A percentile compares a stretch with the other conserved stretches of the same genome.
These are phyloP conservation scores for Cylindrodendrum hubeiense DNA, from an alignment of 2,329 filamentous ascomycete genomes.

Conservation along the genomic window DNA sequence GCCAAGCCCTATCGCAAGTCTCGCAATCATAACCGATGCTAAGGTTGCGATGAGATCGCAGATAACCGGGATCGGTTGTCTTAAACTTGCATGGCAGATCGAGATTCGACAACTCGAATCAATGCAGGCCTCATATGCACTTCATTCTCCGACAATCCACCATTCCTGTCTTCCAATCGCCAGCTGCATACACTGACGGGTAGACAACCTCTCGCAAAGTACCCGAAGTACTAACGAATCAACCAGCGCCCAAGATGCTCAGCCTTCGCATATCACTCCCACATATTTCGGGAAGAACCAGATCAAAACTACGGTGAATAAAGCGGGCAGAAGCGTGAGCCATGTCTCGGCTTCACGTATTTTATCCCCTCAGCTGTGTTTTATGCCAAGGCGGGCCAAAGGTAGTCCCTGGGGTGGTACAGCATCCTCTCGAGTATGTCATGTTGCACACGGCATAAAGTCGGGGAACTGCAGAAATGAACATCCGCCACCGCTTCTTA, in stretches of 20 bases:
- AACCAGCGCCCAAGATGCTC: not conserved
- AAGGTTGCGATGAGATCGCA: not conserved
- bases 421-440: constrained; percentile 26
- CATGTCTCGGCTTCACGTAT: not conserved
- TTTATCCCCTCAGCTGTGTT: not conserved
- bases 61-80: not conserved
- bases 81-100: not conserved
- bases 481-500: constrained; percentile 31
- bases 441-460: constrained; percentile 27
- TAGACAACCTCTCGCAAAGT: not conserved
- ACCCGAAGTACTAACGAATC: not conserved
- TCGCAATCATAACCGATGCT: not conserved
- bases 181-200: not conserved
- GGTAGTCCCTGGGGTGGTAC: constrained; percentile 24
- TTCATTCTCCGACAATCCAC: not conserved
- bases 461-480: constrained; percentile 28
- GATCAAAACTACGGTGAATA: not conserved
- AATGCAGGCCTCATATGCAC: not conserved
- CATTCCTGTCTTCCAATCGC: not conserved
- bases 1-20: not conserved
- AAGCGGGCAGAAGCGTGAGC: not conserved
- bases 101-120: not conserved
- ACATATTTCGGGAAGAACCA: not conserved
- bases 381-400: not conserved
- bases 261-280: not conserved